A percentile compares a stretch with the other conserved stretches of the same genome.
Conservation (phyloP, 139 green algal species). For the Picochlorum sp. region DNA sequence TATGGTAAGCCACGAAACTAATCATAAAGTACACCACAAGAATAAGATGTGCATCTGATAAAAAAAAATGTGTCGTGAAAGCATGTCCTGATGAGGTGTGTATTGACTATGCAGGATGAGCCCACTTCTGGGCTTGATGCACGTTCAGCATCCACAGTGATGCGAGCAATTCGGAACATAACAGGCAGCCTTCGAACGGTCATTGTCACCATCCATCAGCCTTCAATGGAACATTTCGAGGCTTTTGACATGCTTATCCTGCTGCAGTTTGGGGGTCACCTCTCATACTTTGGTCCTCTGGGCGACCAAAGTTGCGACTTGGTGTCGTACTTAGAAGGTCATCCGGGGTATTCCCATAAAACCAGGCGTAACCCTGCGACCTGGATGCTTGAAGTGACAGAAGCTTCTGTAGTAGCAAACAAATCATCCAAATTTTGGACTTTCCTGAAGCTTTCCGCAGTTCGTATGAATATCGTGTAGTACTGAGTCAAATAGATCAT, state of each 20-base stretch:
- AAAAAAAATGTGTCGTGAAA: too few species aligned
- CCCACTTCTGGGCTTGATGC: background rate
- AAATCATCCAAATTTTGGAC: conserved; percentile 15
- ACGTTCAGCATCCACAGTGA: background rate
- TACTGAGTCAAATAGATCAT: conserved; percentile 6
- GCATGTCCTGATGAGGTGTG: too few species aligned
- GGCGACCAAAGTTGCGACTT: conserved; percentile 26
- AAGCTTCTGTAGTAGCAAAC: conserved; percentile 17
- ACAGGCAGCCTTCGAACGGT: background rate
- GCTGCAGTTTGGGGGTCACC: background rate
- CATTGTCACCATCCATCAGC: background rate
- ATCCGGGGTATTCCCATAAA: conserved; percentile 36
- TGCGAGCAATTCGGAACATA: background rate
- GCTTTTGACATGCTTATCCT: background rate
- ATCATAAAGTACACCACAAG: too few species aligned
- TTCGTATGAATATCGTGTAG: conserved; percentile 20
- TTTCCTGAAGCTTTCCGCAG: conserved; percentile 27
- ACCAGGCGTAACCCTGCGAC: conserved; percentile 34
- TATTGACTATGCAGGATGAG: background rate
- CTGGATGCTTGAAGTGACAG: conserved; percentile 44
- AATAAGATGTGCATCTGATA: too few species aligned
- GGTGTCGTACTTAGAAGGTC: conserved; percentile 47
- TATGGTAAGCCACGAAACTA: background rate
- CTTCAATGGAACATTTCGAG: background rate
- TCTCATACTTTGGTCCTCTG: background rate